These are phyloP conservation scores for Petasospora fabianii DNA, from an alignment of 1,139 yeast genomes.

Conservation along the genomic window DNA sequence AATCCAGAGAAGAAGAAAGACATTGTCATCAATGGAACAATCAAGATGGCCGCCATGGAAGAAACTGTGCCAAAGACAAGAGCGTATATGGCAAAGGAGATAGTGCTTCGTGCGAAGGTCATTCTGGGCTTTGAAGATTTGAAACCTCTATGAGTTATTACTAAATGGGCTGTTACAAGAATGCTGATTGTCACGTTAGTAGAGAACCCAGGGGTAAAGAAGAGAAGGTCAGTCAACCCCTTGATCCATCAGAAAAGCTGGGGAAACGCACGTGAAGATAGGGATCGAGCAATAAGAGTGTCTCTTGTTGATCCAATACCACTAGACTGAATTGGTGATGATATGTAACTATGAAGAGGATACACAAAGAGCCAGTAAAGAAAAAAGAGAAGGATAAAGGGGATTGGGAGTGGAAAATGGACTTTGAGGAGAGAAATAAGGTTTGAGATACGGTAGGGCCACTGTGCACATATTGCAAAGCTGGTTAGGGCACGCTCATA, in stretches of 20 bases:
- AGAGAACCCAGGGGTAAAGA: neutral
- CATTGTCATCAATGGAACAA: conserved; percentile 21
- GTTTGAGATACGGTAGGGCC: no score
- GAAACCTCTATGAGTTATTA: neutral
- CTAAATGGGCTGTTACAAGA: neutral
- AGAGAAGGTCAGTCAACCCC: no score
- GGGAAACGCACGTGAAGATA: conserved; percentile 7
- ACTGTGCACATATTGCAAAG: no score
- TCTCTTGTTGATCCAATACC: conserved; percentile 11
- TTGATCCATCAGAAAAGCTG: no score
- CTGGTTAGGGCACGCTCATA: no score
- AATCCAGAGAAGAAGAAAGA: conserved; percentile 26
- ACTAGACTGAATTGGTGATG: conserved; percentile 6
- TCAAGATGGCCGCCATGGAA: conserved; percentile 16
- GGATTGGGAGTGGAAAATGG: no score
- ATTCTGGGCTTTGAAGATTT: neutral
- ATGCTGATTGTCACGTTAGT: neutral
- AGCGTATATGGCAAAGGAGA: conserved; percentile 19
- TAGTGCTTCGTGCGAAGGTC: conserved; percentile 15
- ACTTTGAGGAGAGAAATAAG: no score
- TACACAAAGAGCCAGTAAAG: no score
- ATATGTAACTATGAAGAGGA: no score
- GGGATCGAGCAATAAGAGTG: conserved; percentile 7
- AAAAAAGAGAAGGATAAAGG: no score
- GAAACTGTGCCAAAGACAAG: conserved; percentile 14